Percentiles rank a stretch among this genome's conserved stretches.
phyloP scores from a whole-genome alignment of 208 protist species.

The Acanthamoeba healyi region DNA sequence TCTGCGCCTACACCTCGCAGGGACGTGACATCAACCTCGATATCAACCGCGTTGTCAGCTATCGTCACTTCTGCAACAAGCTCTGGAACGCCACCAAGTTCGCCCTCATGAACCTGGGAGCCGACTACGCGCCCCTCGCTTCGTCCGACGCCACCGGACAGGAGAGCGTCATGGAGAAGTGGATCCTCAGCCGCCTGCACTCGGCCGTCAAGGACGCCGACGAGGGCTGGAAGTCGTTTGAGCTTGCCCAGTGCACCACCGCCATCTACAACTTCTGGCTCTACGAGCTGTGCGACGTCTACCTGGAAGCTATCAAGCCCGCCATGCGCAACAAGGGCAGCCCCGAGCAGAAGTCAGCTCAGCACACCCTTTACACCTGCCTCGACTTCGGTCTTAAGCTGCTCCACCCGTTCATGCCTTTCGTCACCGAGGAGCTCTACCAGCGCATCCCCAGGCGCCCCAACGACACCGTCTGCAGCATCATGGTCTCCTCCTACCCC shows the following conservation, averaged over 20 bases:
- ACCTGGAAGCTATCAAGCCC: slow-evolving; percentile 96
- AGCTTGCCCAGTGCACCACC: slow-evolving; percentile 94
- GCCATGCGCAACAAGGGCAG: slow-evolving; percentile 86
- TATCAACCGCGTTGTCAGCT: slow-evolving; percentile 96
- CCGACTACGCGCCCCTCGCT: neutral
- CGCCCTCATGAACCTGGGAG: slow-evolving; percentile 88
- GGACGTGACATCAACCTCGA: slow-evolving; percentile 97
- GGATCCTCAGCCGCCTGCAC: slow-evolving; percentile 97
- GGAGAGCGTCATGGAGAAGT: slow-evolving; percentile 89
- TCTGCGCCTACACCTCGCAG: slow-evolving; percentile 88
- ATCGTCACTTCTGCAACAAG: slow-evolving; percentile 99
- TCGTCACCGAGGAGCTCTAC: slow-evolving; percentile 99
- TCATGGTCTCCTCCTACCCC: slow-evolving; percentile 75
- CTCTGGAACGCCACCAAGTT: slow-evolving; percentile 98
- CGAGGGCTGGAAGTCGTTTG: slow-evolving; percentile 91
- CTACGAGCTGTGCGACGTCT: slow-evolving; percentile 99
- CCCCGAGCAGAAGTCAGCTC: slow-evolving; percentile 23
- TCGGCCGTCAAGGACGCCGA: slow-evolving; percentile 91
- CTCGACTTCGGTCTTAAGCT: slow-evolving; percentile 94
- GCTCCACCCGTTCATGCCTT: slow-evolving; percentile 99
- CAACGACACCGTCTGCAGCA: slow-evolving; percentile 32
- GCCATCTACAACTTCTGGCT: slow-evolving; percentile 97
- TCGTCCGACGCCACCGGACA: slow-evolving; percentile 50
- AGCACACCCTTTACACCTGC: slow-evolving; percentile 88
- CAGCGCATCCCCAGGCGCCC: slow-evolving; percentile 93